phyloP scores from a whole-genome alignment of 805 yeast species.

The Sungouiozyma ichnusensis region DNA sequence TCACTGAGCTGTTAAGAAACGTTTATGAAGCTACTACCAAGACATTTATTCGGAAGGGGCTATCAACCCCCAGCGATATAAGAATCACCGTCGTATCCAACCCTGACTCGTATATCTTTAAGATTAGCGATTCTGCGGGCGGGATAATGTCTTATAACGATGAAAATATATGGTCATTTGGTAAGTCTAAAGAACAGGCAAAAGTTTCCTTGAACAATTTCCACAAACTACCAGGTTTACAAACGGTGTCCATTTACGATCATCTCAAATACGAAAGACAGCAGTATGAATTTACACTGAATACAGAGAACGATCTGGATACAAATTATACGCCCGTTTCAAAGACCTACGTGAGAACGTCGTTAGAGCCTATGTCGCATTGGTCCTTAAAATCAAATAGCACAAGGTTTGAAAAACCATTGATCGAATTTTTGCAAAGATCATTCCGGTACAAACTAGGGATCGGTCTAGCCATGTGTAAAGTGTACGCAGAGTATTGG shows the following conservation, averaged over 20 bases:
- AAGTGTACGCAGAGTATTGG: slow-evolving; percentile 93
- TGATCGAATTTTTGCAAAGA: slow-evolving; percentile 56
- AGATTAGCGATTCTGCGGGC: slow-evolving; percentile 86
- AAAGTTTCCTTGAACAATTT: slow-evolving; percentile 50
- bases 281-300: slow-evolving; percentile 5
- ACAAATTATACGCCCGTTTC: neutral
- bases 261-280: slow-evolving; percentile 7
- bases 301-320: slow-evolving; percentile 1
- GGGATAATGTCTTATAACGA: slow-evolving; percentile 51
- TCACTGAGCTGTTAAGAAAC: slow-evolving; percentile 83
- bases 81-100: slow-evolving; percentile 62
- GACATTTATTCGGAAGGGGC: slow-evolving; percentile 30
- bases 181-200: slow-evolving; percentile 55
- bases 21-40: slow-evolving; percentile 72
- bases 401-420: slow-evolving; percentile 33
- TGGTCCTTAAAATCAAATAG: slow-evolving; percentile 18
- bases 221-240: slow-evolving; percentile 58
- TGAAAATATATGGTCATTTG: slow-evolving; percentile 74
- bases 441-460: slow-evolving; percentile 72
- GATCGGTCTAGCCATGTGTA: slow-evolving; percentile 84
- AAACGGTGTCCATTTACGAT: slow-evolving; percentile 28
- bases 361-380: slow-evolving; percentile 29
- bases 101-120: slow-evolving; percentile 55
- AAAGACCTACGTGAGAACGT: slow-evolving; percentile 29
- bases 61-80: slow-evolving; percentile 55